Evolutionary conservation across 352 stramenopile species (phyloP).

Genomic region (Poterioochromonas sp.): DNA sequence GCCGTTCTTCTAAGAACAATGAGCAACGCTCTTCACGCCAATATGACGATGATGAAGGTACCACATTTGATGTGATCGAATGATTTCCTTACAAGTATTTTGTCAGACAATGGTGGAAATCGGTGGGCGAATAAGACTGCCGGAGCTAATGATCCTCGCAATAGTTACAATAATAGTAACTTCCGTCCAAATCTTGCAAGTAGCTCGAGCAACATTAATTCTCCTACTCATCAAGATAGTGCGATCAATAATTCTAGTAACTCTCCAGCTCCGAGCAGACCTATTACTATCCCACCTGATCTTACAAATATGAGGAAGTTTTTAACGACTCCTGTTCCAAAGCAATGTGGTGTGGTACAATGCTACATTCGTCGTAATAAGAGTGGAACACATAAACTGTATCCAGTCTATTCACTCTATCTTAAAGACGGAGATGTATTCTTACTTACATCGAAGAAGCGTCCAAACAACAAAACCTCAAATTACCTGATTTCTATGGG

Average conservation of each 20-base stretch:
- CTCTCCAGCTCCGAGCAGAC: neutral
- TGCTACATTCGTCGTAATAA: constrained; percentile 86
- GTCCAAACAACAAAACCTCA: constrained; percentile 86
- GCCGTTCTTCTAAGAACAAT: neutral
- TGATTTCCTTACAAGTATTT: too few relatives aligned
- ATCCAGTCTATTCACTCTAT: constrained; percentile 58
- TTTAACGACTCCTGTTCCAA: constrained; percentile 61
- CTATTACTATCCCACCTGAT: constrained; percentile 38
- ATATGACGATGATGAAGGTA: neutral
- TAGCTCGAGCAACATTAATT: neutral
- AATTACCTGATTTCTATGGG: constrained; percentile 88
- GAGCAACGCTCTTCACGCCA: too few relatives aligned
- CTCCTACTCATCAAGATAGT: neutral
- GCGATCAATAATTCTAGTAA: neutral
- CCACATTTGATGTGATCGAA: neutral
- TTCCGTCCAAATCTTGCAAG: neutral
- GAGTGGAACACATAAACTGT: constrained; percentile 79
- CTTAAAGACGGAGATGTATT: constrained; percentile 83
- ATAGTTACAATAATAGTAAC: neutral
- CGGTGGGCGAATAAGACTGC: neutral
- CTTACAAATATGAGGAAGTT: constrained; percentile 53
- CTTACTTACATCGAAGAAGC: constrained; percentile 89
- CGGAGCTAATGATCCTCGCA: neutral
- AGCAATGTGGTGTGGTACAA: constrained; percentile 74
- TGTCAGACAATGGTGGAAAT: neutral